Percentiles rank a stretch among this genome's conserved stretches.
Evolutionary conservation across 2,329 filamentous ascomycete genomes (phyloP).

Genomic region (Fusarium multiceps): DNA sequence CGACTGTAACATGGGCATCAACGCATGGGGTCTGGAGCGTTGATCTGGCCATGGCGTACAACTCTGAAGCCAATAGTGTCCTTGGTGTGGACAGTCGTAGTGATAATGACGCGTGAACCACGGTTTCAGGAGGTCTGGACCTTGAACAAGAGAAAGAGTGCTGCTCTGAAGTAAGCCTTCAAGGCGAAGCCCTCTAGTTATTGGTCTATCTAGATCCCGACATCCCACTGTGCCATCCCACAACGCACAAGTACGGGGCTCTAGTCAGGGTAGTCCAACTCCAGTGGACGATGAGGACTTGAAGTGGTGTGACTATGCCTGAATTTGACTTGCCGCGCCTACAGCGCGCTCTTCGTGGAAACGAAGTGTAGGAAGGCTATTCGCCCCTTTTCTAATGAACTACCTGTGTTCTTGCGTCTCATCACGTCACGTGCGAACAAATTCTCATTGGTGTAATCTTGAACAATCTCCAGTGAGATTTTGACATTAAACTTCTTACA

Average conservation of each 20-base stretch:
- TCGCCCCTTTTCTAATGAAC: not conserved
- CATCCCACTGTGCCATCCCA: not conserved
- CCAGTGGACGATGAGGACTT: too few relatives aligned
- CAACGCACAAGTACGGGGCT: accelerated
- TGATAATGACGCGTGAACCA: not conserved
- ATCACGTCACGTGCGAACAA: not conserved
- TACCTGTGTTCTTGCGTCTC: not conserved
- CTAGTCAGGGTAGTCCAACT: not conserved
- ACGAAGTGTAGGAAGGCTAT: not conserved
- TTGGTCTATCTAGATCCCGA: not conserved
- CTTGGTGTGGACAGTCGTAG: not conserved
- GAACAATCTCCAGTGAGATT: not conserved
- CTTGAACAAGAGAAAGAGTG: not conserved
- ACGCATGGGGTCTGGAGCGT: not conserved
- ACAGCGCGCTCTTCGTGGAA: not conserved
- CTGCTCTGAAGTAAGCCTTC: not conserved
- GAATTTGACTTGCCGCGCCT: not conserved
- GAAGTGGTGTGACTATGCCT: not conserved
- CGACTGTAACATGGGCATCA: not conserved
- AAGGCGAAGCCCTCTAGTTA: not conserved
- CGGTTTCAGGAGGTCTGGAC: not conserved
- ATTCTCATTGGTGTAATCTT: not conserved
- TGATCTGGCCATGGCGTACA: not conserved
- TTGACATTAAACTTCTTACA: not conserved
- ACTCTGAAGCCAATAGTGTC: not conserved